These are phyloP conservation scores for Casuarina equisetifolia DNA, from an alignment of 306 rosid genomes.

Conservation along the genomic window DNA sequence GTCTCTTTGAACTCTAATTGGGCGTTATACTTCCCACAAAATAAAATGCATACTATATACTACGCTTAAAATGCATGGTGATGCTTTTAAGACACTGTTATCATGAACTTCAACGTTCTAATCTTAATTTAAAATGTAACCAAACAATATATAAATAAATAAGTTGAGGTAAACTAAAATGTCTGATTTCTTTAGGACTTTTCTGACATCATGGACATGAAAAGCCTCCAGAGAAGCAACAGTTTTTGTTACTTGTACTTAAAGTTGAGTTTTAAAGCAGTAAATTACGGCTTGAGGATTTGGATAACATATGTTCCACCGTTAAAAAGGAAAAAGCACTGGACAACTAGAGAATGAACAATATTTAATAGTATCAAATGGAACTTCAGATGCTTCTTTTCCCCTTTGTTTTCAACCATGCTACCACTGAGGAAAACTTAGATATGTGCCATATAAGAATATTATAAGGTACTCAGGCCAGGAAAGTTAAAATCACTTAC, in stretches of 20 bases:
- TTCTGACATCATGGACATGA: background rate
- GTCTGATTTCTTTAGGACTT: background rate
- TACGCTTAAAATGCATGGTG: background rate
- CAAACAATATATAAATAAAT: background rate
- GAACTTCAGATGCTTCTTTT: background rate
- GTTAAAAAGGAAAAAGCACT: background rate
- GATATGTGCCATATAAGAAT: background rate
- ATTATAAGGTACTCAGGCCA: background rate
- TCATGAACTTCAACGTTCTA: background rate
- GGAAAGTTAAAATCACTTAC: slow-evolving; percentile 3
- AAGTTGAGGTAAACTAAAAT: background rate
- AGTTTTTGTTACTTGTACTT: background rate
- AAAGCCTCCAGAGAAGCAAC: background rate
- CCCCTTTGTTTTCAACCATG: background rate
- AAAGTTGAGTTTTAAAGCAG: background rate
- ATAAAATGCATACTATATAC: background rate
- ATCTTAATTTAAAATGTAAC: background rate
- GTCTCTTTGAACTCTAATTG: background rate
- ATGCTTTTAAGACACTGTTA: background rate
- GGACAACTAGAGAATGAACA: background rate
- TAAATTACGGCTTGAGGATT: background rate
- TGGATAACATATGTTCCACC: background rate
- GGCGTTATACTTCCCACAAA: background rate
- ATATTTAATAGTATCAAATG: background rate
- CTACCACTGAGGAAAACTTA: background rate